These are phyloP conservation scores for Aspergillus carlsbadensis DNA, from an alignment of 495 filamentous ascomycete species.

Conservation along the genomic window DNA sequence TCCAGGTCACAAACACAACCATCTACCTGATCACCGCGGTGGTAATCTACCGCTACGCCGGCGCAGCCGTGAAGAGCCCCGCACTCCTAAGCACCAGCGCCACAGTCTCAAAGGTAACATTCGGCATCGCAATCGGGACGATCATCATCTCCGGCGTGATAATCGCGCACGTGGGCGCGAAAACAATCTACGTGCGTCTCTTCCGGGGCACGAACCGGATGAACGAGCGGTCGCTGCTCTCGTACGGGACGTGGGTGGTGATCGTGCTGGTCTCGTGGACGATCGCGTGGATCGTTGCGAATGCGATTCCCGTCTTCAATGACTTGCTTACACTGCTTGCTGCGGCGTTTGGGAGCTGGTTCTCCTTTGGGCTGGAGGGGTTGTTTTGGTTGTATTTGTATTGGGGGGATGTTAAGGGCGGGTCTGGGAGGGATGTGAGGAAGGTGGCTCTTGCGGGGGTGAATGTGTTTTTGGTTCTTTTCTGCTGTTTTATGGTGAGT, in stretches of 20 bases:
- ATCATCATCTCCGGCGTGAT: conserved; percentile 67
- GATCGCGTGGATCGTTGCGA: conserved; percentile 66
- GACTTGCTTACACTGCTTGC: conserved; percentile 42
- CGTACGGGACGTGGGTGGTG: conserved; percentile 51
- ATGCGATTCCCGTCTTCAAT: conserved; percentile 69
- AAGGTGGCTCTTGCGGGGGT: too few relatives aligned
- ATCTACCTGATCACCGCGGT: conserved; percentile 67
- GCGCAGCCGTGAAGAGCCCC: conserved; percentile 62
- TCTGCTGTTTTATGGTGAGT: too few relatives aligned
- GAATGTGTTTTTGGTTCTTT: too few relatives aligned
- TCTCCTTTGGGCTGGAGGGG: too few relatives aligned
- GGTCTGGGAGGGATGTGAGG: too few relatives aligned
- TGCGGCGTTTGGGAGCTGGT: too few relatives aligned
- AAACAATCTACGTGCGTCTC: conserved; percentile 63
- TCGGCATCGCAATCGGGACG: conserved; percentile 72
- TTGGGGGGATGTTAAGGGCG: too few relatives aligned
- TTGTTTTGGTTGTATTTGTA: too few relatives aligned
- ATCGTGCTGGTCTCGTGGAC: conserved; percentile 58
- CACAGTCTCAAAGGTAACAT: conserved; percentile 66
- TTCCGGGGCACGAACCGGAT: conserved; percentile 57
- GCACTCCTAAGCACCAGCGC: conserved; percentile 64
- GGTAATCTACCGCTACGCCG: conserved; percentile 70
- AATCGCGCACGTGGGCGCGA: conserved; percentile 56
- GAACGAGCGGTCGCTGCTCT: conserved; percentile 51
- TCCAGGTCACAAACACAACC: conserved; percentile 59